Conservation (phyloP, 768 basidiomycete species). For the Auricularia cornea region DNA sequence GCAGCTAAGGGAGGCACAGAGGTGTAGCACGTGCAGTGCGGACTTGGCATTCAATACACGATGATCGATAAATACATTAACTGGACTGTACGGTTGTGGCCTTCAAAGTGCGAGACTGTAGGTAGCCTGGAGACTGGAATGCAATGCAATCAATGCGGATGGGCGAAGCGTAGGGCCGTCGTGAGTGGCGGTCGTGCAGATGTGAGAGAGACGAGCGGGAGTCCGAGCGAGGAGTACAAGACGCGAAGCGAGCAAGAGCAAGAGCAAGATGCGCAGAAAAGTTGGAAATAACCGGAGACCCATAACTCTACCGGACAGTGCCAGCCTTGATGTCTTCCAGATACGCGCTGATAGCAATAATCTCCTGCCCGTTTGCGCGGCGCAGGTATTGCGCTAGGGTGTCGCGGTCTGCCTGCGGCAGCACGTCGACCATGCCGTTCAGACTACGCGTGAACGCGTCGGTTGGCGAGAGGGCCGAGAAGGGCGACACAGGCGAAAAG, state of each 20-base stretch:
- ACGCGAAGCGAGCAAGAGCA: too few relatives aligned
- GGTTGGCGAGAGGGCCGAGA: constrained; percentile 19
- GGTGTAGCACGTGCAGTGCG: too few relatives aligned
- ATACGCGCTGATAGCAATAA: constrained; percentile 80
- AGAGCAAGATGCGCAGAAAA: too few relatives aligned
- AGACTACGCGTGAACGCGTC: constrained; percentile 50
- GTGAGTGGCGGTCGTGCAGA: not conserved
- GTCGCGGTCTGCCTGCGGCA: constrained; percentile 63
- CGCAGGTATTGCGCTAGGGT: constrained; percentile 65
- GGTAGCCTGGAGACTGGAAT: constrained; percentile 2
- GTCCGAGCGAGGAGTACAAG: too few relatives aligned
- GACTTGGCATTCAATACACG: not conserved
- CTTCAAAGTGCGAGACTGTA: constrained; percentile 4
- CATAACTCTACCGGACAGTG: not conserved
- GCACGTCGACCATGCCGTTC: constrained; percentile 57
- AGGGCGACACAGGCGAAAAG: not conserved
- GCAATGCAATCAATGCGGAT: constrained; percentile 4
- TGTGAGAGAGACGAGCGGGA: not conserved
- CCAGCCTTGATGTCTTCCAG: constrained; percentile 79
- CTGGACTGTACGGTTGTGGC: constrained; percentile 3
- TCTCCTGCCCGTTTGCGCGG: constrained; percentile 61
- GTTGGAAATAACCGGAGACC: too few relatives aligned
- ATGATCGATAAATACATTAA: constrained; percentile 4
- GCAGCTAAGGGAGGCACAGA: not conserved
- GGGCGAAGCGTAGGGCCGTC: not conserved